A percentile compares a stretch with the other conserved stretches of the same genome.
Evolutionary conservation across 1,139 yeast species (phyloP).

Genomic region (Geotrichum candidum): DNA sequence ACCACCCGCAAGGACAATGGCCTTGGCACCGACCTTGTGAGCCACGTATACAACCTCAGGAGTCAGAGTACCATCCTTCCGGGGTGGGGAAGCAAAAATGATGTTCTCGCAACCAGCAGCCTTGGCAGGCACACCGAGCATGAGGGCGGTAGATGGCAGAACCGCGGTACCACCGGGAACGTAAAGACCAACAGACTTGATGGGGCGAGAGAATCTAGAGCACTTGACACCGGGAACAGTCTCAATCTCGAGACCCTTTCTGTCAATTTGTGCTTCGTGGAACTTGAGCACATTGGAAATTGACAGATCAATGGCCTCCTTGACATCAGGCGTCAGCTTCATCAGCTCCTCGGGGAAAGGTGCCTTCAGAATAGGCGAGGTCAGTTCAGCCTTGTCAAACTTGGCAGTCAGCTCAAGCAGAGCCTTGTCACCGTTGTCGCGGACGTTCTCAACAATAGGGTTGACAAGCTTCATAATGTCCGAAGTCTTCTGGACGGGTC

Average conservation of each 20-base stretch:
- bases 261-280: slow-evolving; percentile 83
- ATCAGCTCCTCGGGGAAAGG: slow-evolving; percentile 79
- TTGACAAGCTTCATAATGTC: slow-evolving; percentile 88
- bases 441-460: slow-evolving; percentile 80
- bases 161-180: slow-evolving; percentile 99
- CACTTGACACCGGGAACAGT: slow-evolving; percentile 91
- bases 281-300: slow-evolving; percentile 82
- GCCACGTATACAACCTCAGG: slow-evolving; percentile 99
- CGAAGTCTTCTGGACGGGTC: slow-evolving; percentile 88
- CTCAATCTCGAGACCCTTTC: slow-evolving; percentile 61
- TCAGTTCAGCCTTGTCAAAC: slow-evolving; percentile 76
- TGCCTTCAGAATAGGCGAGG: slow-evolving; percentile 69
- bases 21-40: slow-evolving; percentile 84
- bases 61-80: slow-evolving; percentile 83
- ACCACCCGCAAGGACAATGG: slow-evolving; percentile 94
- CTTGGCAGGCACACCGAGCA: slow-evolving; percentile 98
- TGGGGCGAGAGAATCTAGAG: slow-evolving; percentile 91
- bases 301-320: slow-evolving; percentile 80
- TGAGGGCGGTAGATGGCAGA: slow-evolving; percentile 92
- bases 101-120: slow-evolving; percentile 97
- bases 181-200: slow-evolving; percentile 88
- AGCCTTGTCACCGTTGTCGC: slow-evolving; percentile 75
- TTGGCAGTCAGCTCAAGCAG: slow-evolving; percentile 79
- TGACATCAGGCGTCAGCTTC: slow-evolving; percentile 71
- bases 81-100: slow-evolving; percentile 96